Evolutionary conservation across 2,329 filamentous ascomycete genomes (phyloP).

Genomic region (Aspergillus terreus): DNA sequence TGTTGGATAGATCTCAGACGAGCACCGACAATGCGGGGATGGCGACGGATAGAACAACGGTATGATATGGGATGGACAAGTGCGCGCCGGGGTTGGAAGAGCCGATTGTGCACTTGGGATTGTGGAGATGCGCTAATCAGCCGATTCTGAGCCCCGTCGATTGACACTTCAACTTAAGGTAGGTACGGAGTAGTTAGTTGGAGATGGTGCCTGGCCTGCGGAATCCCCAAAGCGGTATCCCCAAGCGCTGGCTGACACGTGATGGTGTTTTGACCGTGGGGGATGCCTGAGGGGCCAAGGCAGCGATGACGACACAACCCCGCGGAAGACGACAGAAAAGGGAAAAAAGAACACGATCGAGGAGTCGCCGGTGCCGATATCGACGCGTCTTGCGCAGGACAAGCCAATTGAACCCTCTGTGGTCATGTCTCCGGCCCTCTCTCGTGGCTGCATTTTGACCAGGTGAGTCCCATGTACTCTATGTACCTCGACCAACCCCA

Average conservation of each 20-base stretch:
- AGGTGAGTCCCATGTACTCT: conserved; percentile 5
- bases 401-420: neutral
- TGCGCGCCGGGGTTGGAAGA: no score
- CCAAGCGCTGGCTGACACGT: neutral
- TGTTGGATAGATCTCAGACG: conserved; percentile 13
- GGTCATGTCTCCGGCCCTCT: conserved; percentile 4
- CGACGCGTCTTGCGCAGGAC: neutral
- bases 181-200: neutral
- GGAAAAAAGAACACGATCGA: no score
- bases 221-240: neutral
- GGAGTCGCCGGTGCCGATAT: neutral
- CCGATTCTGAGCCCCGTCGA: neutral
- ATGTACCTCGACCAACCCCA: neutral
- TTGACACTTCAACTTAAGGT: neutral
- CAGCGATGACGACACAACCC: conserved; percentile 17
- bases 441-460: conserved; percentile 1
- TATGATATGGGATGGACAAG: no score
- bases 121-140: no score
- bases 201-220: neutral
- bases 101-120: no score
- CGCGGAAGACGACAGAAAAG: neutral
- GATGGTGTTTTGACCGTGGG: neutral
- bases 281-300: conserved; percentile 7
- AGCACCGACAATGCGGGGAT: neutral
- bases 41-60: neutral